Percentiles rank a stretch among this genome's conserved stretches.
phyloP scores from a whole-genome alignment of 805 yeast genomes.

The Metschnikowia colocasiae region DNA sequence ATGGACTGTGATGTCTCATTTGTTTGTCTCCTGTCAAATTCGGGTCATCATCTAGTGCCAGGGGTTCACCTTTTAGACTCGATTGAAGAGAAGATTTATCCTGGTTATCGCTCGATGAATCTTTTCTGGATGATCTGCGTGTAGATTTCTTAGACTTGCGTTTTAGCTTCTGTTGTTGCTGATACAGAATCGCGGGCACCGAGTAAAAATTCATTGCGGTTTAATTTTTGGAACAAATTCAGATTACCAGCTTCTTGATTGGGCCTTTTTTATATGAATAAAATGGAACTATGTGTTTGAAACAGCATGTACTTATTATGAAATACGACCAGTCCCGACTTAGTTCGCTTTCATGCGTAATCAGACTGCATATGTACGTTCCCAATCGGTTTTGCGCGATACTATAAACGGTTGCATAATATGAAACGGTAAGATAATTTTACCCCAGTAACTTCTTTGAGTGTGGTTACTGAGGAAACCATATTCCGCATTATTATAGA shows the following conservation, averaged over 20 bases:
- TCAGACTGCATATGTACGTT: not conserved
- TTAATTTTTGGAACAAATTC: not conserved
- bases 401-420: not conserved
- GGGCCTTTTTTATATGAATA: not conserved
- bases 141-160: conserved; percentile 15
- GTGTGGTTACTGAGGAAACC: too few relatives aligned
- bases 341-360: not conserved
- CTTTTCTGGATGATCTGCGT: not conserved
- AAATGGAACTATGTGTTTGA: not conserved
- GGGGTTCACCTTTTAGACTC: not conserved
- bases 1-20: not conserved
- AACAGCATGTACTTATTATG: not conserved
- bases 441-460: too few relatives aligned
- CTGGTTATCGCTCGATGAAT: not conserved
- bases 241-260: not conserved
- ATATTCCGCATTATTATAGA: not conserved
- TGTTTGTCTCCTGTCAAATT: not conserved
- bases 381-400: not conserved
- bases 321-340: not conserved
- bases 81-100: not conserved
- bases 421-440: not conserved
- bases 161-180: conserved; percentile 35
- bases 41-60: not conserved
- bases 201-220: conserved; percentile 34
- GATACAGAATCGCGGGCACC: conserved; percentile 40